Evolutionary conservation across 2,329 filamentous ascomycete species (phyloP), one percentile per base, ranked within the genome.

Genomic region (Talaromyces funiculosus): DNA sequence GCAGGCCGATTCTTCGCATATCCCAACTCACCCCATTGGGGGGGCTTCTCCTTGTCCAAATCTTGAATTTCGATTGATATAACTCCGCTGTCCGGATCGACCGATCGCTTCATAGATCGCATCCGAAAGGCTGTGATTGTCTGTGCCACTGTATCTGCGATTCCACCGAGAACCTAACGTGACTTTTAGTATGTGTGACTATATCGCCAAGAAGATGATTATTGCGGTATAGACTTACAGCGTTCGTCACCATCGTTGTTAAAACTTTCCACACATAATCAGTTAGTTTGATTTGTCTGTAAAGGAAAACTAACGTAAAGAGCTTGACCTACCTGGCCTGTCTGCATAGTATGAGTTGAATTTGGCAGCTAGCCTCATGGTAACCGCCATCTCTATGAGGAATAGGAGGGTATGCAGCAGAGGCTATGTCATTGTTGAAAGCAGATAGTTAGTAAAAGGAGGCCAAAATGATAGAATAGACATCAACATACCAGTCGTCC

Each of bases 191-290:
- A 58, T 45, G 33, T 54, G 31, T 22, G 20, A 18, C 8, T 12
- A 18, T 18, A 29, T 35, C 18, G 5, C 22, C 47, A n/a, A 49
- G 2, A 10, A 20, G 2, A 33, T 51, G 10, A 18, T 8, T 51
- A 4, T 54, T 20, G 22, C 10, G 8, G 22, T 4, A 18, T 24
- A 4, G 40, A 58, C 84, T 72, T 85, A 89, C 88, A 67, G 94
- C 90, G 79, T 99, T 99, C 74, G 93, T 96, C 72, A 97, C 90
- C 93, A 99, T 99, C 77, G 96, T 99, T 64, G 94, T 99, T 70
- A 99, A 85, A 43, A 99, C 90, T 90, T 47, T 61, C 43, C n/a
- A n/a, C n/a, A n/a, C n/a, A 55, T 20, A 38, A 55, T 62, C 43
- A 53, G 24, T 54, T 53, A 37, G 38, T 49, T 58, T 57, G 3